A percentile compares a stretch with the other conserved stretches of the same genome.
Conservation (phyloP, 345 rosid species). For the Linum tenue region DNA sequence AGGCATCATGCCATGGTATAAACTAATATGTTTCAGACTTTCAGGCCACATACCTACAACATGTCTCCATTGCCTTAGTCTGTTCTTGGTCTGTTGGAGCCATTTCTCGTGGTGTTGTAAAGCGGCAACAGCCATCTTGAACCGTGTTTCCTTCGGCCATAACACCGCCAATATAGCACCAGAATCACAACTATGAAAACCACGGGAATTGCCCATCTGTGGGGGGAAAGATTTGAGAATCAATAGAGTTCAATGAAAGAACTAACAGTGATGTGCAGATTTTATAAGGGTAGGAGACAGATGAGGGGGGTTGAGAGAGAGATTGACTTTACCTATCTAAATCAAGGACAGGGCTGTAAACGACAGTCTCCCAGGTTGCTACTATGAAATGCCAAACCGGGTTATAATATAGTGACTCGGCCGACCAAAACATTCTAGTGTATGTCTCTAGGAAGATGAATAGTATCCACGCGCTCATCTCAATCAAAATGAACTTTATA, state of each 20-base stretch:
- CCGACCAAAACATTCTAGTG: conserved; percentile 95
- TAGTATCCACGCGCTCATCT: conserved; percentile 89
- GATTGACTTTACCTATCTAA: conserved; percentile 61
- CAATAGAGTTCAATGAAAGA: background rate
- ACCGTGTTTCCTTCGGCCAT: conserved; percentile 65
- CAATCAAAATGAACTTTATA: conserved; percentile 76
- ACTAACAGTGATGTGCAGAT: background rate
- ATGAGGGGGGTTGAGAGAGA: background rate
- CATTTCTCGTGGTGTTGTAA: conserved; percentile 45
- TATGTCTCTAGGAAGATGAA: conserved; percentile 96
- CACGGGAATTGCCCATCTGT: conserved; percentile 93
- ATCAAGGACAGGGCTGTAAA: conserved; percentile 90
- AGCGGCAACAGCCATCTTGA: conserved; percentile 66
- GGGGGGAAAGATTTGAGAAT: background rate
- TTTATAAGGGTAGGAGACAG: background rate
- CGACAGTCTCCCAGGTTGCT: conserved; percentile 80
- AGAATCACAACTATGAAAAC: conserved; percentile 36
- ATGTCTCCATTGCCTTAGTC: conserved; percentile 30
- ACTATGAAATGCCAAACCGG: conserved; percentile 92
- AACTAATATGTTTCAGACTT: background rate
- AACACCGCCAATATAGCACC: conserved; percentile 76
- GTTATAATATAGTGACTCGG: conserved; percentile 89
- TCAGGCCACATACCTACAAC: background rate
- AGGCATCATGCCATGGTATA: too few relatives aligned
- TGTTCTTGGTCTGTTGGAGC: conserved; percentile 60